Conservation (phyloP, 331 rosid genomes). For the Malus hybrid region DNA sequence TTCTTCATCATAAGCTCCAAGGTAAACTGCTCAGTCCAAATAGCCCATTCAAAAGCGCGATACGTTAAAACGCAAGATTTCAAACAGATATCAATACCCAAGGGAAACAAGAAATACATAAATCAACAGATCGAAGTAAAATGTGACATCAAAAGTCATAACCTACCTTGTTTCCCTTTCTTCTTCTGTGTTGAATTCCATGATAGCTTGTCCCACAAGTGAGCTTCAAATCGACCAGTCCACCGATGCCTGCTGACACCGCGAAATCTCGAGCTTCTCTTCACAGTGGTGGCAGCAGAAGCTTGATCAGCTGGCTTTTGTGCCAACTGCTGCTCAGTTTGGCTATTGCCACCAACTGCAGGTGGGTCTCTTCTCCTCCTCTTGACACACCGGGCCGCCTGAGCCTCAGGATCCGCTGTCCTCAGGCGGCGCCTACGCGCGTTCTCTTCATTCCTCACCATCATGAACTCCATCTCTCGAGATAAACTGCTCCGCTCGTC, state of each 20-base stretch:
- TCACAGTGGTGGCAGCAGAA: slow-evolving; percentile 28
- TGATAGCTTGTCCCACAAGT: slow-evolving; percentile 76
- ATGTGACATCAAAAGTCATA: neutral
- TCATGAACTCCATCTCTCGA: slow-evolving; percentile 27
- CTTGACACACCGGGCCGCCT: slow-evolving; percentile 29
- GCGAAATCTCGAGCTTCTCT: slow-evolving; percentile 61
- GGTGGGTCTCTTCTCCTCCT: slow-evolving; percentile 37
- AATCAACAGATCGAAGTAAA: neutral
- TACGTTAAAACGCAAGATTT: neutral
- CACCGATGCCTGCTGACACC: slow-evolving; percentile 87
- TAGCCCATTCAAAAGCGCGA: neutral
- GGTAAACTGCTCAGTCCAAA: slow-evolving; percentile 36
- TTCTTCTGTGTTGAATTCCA: slow-evolving; percentile 84
- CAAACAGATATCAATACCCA: neutral
- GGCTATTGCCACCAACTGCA: slow-evolving; percentile 13
- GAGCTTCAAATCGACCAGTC: slow-evolving; percentile 80
- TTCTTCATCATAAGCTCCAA: slow-evolving; percentile 89
- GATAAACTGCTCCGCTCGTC: neutral
- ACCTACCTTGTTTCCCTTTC: slow-evolving; percentile 63
- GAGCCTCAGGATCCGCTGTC: slow-evolving; percentile 23
- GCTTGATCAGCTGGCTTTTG: slow-evolving; percentile 32
- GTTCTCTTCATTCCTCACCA: slow-evolving; percentile 39
- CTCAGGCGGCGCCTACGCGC: slow-evolving; percentile 11
- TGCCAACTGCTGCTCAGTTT: slow-evolving; percentile 5
- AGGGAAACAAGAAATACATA: neutral